Evolutionary conservation across 352 stramenopile genomes (phyloP).

Genomic region (Phytophthora colocasiae): DNA sequence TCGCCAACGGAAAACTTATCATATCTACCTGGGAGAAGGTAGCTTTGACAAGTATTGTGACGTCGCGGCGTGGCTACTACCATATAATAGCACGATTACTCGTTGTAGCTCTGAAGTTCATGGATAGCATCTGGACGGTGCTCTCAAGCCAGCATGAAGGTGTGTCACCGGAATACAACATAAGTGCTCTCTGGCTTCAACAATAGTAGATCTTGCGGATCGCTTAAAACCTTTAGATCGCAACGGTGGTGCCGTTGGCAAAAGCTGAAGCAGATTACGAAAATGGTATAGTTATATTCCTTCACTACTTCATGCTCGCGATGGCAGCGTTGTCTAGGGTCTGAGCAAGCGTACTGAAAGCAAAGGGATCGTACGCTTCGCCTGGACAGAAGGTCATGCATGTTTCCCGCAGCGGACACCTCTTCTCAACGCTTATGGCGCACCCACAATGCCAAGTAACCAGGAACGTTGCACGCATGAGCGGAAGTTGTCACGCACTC

Average conservation of each 20-base stretch:
- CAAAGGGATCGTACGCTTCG: neutral
- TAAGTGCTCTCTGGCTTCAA: too few relatives aligned
- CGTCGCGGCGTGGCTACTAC: conserved; percentile 4
- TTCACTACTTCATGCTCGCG: too few relatives aligned
- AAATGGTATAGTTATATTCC: too few relatives aligned
- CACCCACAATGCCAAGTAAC: conserved; percentile 6
- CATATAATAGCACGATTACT: neutral
- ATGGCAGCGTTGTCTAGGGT: too few relatives aligned
- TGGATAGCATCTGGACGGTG: too few relatives aligned
- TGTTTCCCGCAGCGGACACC: conserved; percentile 10
- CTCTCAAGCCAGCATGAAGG: too few relatives aligned
- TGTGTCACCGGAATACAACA: too few relatives aligned
- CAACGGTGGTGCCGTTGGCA: neutral
- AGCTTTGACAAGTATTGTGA: neutral
- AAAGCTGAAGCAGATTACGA: neutral
- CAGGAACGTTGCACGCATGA: conserved; percentile 3
- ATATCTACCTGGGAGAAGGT: too few relatives aligned
- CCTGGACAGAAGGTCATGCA: neutral
- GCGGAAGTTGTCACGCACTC: neutral
- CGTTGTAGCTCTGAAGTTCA: conserved; percentile 5
- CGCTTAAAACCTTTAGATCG: too few relatives aligned
- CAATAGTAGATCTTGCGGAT: too few relatives aligned
- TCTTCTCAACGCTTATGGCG: conserved; percentile 2
- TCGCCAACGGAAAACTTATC: conserved; percentile 5
- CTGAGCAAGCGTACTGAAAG: too few relatives aligned